A percentile compares a stretch with the other conserved stretches of the same genome.
Conservation (phyloP, 2,329 filamentous ascomycete species). For the Verticillium nubilum region DNA sequence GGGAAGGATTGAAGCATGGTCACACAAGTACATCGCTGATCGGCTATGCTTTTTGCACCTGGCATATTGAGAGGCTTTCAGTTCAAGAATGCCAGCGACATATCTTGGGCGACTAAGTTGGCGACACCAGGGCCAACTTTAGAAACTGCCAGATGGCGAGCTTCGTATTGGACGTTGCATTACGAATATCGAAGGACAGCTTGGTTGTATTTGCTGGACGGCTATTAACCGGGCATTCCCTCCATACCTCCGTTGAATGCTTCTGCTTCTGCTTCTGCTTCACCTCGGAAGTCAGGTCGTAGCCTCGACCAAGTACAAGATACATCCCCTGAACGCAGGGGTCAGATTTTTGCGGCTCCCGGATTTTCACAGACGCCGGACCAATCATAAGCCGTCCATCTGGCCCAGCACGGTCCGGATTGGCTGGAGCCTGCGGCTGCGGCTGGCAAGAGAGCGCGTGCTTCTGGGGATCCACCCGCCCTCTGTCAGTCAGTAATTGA, state of each 20-base stretch:
- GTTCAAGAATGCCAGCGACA: no score
- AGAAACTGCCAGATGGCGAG: no score
- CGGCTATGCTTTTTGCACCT: no score
- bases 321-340: background rate
- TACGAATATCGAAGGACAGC: no score
- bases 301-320: background rate
- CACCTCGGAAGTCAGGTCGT: background rate
- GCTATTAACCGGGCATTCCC: background rate
- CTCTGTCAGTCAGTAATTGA: background rate
- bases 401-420: background rate
- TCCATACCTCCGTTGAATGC: background rate
- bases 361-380: background rate
- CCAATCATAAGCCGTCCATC: background rate
- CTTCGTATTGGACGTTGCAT: no score
- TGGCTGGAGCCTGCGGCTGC: background rate
- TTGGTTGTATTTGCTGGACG: no score
- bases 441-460: background rate
- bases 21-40: no score
- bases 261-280: no score
- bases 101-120: no score
- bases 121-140: no score
- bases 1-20: background rate
- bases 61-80: no score
- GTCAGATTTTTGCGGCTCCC: slow-evolving; percentile 1
- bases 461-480: background rate